A percentile compares a stretch with the other conserved stretches of the same genome.
Conservation (phyloP, 225 moss, liverwort and hornwort species). For the Pseudisothecium myosuroides region DNA sequence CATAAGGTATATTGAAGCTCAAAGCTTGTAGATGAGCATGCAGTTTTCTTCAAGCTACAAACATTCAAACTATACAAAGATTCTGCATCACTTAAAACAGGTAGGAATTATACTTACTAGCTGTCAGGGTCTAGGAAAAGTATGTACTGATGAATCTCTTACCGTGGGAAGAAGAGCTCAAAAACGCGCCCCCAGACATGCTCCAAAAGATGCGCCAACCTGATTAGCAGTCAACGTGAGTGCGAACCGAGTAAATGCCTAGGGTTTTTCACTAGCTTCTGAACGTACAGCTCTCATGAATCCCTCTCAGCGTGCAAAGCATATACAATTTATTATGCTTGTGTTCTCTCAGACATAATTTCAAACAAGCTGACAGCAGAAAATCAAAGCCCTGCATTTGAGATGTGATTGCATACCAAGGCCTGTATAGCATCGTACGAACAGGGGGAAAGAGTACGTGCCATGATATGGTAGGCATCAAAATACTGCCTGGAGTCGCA, state of each 20-base stretch:
- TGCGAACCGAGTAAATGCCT: background rate
- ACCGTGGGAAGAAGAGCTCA: constrained; percentile 31
- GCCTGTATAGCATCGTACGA: background rate
- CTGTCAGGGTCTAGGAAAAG: background rate
- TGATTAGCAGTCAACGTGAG: background rate
- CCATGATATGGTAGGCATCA: constrained; percentile 71
- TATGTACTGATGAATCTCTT: background rate
- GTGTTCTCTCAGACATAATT: background rate
- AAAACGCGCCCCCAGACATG: constrained; percentile 9
- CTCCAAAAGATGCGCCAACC: constrained; percentile 69
- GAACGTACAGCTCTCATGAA: background rate
- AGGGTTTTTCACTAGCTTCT: background rate
- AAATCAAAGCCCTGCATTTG: background rate
- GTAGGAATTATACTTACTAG: background rate
- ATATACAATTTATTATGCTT: background rate
- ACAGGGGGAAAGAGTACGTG: background rate
- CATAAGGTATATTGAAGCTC: background rate
- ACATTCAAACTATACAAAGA: background rate
- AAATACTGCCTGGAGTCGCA: constrained; percentile 67
- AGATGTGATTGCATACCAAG: background rate
- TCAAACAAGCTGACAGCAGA: background rate
- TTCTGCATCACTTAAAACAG: background rate
- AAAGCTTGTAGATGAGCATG: background rate
- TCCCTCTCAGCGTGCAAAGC: background rate
- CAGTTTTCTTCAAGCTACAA: background rate